A percentile compares a stretch with the other conserved stretches of the same genome.
These are phyloP conservation scores for Kwoniella dejecticola DNA, from an alignment of 768 basidiomycete species.

Conservation along the genomic window DNA sequence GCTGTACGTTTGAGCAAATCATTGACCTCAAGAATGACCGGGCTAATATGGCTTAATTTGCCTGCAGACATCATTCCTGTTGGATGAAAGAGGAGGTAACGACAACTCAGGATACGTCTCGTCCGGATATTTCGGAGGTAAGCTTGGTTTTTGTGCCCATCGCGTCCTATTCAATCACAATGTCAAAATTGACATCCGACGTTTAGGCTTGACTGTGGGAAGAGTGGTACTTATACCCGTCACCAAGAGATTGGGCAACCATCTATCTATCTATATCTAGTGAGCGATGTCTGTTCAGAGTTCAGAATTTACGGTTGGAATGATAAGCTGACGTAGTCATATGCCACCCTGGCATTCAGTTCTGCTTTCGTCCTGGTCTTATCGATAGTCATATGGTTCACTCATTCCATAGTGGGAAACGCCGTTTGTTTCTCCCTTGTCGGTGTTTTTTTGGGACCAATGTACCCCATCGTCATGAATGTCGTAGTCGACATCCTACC, in stretches of 20 bases:
- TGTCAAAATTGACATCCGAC: too few relatives aligned
- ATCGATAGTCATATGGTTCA: constrained; percentile 70
- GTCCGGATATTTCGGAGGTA: constrained; percentile 55
- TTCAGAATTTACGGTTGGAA: too few relatives aligned
- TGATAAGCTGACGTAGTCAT: too few relatives aligned
- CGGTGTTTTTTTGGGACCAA: constrained; percentile 72
- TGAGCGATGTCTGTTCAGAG: constrained; percentile 25
- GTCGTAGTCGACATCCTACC: constrained; percentile 70
- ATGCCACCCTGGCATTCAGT: too few relatives aligned
- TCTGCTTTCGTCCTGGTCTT: constrained; percentile 56
- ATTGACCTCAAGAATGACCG: not conserved
- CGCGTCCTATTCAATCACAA: not conserved
- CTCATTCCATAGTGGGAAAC: constrained; percentile 66
- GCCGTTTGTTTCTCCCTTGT: constrained; percentile 68
- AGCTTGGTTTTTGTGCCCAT: not conserved
- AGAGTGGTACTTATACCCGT: constrained; percentile 62
- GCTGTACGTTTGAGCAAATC: constrained; percentile 20
- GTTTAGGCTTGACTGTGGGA: constrained; percentile 60
- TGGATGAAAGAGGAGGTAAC: constrained; percentile 42
- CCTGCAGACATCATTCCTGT: constrained; percentile 42
- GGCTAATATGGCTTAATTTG: constrained; percentile 16
- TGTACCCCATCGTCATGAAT: constrained; percentile 65
- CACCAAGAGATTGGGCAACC: constrained; percentile 57
- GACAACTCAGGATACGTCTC: constrained; percentile 52
- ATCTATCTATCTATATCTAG: constrained; percentile 56